phyloP scores from a whole-genome alignment of 768 basidiomycete genomes.

The Phaeotremella skinneri region DNA sequence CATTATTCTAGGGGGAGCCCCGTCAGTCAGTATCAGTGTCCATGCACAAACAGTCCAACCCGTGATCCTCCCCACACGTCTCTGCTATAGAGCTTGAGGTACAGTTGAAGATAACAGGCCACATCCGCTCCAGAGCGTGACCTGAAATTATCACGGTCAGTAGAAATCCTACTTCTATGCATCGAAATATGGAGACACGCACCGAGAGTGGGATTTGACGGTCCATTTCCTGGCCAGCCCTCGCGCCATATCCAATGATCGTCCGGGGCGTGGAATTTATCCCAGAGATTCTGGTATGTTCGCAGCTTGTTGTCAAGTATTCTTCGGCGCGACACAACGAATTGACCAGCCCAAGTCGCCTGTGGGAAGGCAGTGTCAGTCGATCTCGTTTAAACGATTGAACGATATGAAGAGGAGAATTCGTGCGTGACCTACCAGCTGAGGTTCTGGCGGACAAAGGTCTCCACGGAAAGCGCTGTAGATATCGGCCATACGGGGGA shows the following conservation, averaged over 20 bases:
- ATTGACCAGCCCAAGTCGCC: constrained; percentile 49
- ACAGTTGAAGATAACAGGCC: constrained; percentile 46
- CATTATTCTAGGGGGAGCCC: no score
- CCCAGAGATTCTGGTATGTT: constrained; percentile 36
- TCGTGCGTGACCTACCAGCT: constrained; percentile 21
- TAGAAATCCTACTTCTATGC: not conserved
- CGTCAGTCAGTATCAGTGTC: constrained; percentile 19
- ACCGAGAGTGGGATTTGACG: constrained; percentile 38
- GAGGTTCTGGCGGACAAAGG: constrained; percentile 36
- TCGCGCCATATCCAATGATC: constrained; percentile 47
- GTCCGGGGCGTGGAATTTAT: constrained; percentile 34
- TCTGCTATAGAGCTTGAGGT: constrained; percentile 23
- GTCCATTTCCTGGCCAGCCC: constrained; percentile 37
- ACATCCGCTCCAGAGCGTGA: constrained; percentile 44
- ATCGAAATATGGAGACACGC: constrained; percentile 1
- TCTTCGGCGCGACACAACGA: constrained; percentile 41
- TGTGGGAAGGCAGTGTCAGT: constrained; percentile 13
- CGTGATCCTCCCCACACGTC: constrained; percentile 23
- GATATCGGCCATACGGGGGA: constrained; percentile 44
- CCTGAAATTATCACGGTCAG: constrained; percentile 11
- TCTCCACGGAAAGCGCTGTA: constrained; percentile 45
- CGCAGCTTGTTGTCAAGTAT: constrained; percentile 33
- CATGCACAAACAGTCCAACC: constrained; percentile 33
- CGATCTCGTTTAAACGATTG: not conserved
- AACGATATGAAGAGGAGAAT: constrained; percentile 11